Conservation (phyloP, 176 grass and related monocot genomes). For the Carex littledalei region DNA sequence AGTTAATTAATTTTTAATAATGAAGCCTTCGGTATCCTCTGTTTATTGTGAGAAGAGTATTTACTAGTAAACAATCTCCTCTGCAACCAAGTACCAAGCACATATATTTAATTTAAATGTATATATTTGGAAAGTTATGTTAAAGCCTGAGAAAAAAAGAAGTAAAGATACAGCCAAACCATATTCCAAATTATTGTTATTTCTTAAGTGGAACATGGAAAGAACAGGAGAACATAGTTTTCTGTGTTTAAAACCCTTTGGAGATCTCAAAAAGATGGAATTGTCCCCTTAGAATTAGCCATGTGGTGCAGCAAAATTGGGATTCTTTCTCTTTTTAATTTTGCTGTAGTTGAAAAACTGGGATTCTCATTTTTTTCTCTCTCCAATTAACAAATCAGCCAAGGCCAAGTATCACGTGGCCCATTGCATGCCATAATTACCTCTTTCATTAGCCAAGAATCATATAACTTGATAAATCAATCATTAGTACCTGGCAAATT, state of each 20-base stretch:
- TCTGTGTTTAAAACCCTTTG: not conserved
- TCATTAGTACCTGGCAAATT: not conserved
- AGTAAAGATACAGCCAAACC: too few species aligned
- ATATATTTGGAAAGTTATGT: not conserved
- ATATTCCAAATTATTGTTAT: not conserved
- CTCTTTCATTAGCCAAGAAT: not conserved
- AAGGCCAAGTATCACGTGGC: not conserved
- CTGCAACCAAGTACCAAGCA: not conserved
- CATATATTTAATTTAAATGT: not conserved
- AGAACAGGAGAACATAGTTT: not conserved
- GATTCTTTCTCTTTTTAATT: not conserved
- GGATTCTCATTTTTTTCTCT: not conserved
- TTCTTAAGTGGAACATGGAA: not conserved
- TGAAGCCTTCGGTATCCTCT: not conserved
- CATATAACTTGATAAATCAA: not conserved
- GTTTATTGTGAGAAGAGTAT: not conserved
- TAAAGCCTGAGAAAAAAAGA: not conserved
- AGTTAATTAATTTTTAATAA: not conserved
- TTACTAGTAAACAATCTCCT: too few species aligned
- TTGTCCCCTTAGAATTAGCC: constrained; percentile 8
- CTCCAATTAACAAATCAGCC: not conserved
- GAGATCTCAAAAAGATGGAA: not conserved
- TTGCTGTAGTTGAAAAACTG: not conserved
- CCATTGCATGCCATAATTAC: constrained; percentile 8
- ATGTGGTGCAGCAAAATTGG: not conserved